Conservation (phyloP, 495 filamentous ascomycete genomes). For the Hyphodiscus hymeniophilus region DNA sequence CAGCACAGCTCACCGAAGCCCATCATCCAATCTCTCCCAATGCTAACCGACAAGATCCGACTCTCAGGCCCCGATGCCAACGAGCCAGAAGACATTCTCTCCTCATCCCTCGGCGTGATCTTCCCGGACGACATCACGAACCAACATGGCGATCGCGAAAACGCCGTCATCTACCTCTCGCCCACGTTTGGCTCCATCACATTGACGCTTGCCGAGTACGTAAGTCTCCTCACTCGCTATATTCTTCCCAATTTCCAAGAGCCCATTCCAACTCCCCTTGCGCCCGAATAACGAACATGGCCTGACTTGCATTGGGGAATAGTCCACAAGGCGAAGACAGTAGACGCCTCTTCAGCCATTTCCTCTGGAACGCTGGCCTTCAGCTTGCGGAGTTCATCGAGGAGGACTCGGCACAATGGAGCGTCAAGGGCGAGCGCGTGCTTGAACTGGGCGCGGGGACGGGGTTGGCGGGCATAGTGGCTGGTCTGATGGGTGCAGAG, state of each 20-base stretch:
- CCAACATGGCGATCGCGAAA: slow-evolving; percentile 58
- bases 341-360: slow-evolving; percentile 67
- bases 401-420: slow-evolving; percentile 13
- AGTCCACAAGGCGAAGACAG: slow-evolving; percentile 46
- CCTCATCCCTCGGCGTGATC: slow-evolving; percentile 54
- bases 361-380: slow-evolving; percentile 78
- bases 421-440: slow-evolving; percentile 30
- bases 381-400: slow-evolving; percentile 64
- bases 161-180: slow-evolving; percentile 54
- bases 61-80: slow-evolving; percentile 24
- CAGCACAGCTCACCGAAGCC: too few species aligned
- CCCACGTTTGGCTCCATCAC: slow-evolving; percentile 38
- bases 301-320: too few species aligned
- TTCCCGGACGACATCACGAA: slow-evolving; percentile 69
- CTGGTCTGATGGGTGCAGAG: slow-evolving; percentile 52
- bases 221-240: too few species aligned
- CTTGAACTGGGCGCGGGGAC: slow-evolving; percentile 58
- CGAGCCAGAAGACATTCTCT: slow-evolving; percentile 57
- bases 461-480: slow-evolving; percentile 64
- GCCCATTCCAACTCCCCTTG: too few species aligned
- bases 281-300: too few species aligned
- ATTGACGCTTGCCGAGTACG: slow-evolving; percentile 47
- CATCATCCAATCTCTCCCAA: slow-evolving; percentile 3
- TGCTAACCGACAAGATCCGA: slow-evolving; percentile 35
- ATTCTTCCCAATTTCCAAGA: too few species aligned